Evolutionary conservation across 2,329 filamentous ascomycete genomes (phyloP), one percentile per base, ranked within the genome.

Genomic region (Fusarium proliferatum): DNA sequence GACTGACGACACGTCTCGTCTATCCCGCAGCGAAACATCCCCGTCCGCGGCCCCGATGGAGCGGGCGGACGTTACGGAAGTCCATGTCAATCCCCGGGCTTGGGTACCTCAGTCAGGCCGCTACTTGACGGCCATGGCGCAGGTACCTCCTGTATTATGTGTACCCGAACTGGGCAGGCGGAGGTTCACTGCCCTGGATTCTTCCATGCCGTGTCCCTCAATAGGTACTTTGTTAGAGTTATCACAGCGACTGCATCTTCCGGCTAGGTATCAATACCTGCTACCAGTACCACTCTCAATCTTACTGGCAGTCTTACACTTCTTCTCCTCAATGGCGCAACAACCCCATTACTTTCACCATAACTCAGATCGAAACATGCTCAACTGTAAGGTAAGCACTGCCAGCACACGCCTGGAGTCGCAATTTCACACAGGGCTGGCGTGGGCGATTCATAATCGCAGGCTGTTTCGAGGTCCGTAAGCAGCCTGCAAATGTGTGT

Each of bases 381-480:
- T 48, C 48, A 26, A 30, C 39, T 49, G 60, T 57, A 43, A 41
- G 39, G 39, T 74, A 69, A 72, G 71, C 60, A 62, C 26, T 36
- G 41, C 34, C 51, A 57, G 42, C 19, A 56, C 71, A 69, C 57
- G n/a, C 60, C 28, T 55, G n/a, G 23, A 52, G 13, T 39, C 39
- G 46, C 58, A 76, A 63, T 74, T 64, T 74, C 70, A 39, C 73
- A 75, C 73, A 76, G 43, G 73, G 70, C 43, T 74, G 61, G 58
- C 67, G 61, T 61, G 61, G 61, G 59, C 73, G 72, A 75, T 75
- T 75, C 72, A 75, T 75, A 75, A 75, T 75, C 72, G 62, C 28
- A 63, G 67, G 57, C 61, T 62, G 53, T 53, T 59, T 69, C 43
- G 28, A 55, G 69, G 56, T 71, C 70, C 53, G 71, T 68, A 64